Conservation (phyloP, 805 yeast genomes). For the Candida ponderosae region DNA sequence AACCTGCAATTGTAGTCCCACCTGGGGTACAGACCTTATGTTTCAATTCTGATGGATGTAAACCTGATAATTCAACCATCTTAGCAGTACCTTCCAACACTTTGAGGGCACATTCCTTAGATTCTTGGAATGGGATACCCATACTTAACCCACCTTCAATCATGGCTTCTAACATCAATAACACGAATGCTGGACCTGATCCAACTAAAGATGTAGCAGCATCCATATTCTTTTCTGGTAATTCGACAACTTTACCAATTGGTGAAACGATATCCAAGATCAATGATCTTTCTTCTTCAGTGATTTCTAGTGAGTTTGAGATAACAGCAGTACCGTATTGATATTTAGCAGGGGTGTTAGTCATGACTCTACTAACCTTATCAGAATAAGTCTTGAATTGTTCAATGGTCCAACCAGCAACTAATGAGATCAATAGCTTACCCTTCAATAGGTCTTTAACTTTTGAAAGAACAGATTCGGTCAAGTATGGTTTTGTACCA, state of each 20-base stretch:
- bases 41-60: constrained; percentile 83
- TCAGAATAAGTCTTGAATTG: constrained; percentile 46
- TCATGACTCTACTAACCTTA: constrained; percentile 86
- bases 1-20: constrained; percentile 95
- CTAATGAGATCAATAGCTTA: constrained; percentile 65
- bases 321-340: constrained; percentile 94
- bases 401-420: constrained; percentile 88
- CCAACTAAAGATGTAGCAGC: constrained; percentile 94
- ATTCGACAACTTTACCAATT: constrained; percentile 55
- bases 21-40: constrained; percentile 94
- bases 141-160: constrained; percentile 90
- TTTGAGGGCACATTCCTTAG: constrained; percentile 83
- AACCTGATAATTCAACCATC: constrained; percentile 76
- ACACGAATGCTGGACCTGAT: constrained; percentile 92
- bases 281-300: constrained; percentile 30
- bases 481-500: constrained; percentile 86
- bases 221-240: constrained; percentile 92
- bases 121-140: constrained; percentile 86
- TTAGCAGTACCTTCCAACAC: constrained; percentile 91
- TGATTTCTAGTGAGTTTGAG: constrained; percentile 55
- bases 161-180: constrained; percentile 83
- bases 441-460: constrained; percentile 39
- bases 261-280: constrained; percentile 48
- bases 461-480: constrained; percentile 47
- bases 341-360: constrained; percentile 91